These are phyloP conservation scores for Debaryomyces sp. DNA, from an alignment of 1,139 yeast genomes.

Conservation along the genomic window DNA sequence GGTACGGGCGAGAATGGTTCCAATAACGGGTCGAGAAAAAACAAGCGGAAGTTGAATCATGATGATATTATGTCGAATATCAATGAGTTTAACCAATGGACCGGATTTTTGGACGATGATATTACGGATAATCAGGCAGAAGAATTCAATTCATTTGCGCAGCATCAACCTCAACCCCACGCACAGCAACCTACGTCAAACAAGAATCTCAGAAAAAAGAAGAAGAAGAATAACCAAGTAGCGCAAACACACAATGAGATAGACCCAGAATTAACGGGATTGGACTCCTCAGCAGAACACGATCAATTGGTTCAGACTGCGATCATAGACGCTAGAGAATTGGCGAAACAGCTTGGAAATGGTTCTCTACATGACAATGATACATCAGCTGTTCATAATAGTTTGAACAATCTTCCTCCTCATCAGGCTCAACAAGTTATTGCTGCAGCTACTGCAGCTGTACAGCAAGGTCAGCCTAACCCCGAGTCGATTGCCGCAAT, in stretches of 20 bases:
- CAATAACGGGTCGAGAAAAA: constrained; percentile 16
- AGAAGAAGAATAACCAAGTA: constrained; percentile 15
- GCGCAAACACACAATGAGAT: constrained; percentile 36
- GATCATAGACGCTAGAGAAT: constrained; percentile 63
- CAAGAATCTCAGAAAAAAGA: constrained; percentile 13
- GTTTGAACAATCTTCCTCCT: constrained; percentile 22
- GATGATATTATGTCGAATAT: constrained; percentile 39
- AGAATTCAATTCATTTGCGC: constrained; percentile 13
- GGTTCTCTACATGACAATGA: constrained; percentile 20
- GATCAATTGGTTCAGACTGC: constrained; percentile 70
- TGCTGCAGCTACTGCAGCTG: constrained; percentile 29
- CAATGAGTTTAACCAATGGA: constrained; percentile 56
- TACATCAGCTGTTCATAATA: constrained; percentile 11
- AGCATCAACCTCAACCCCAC: neutral
- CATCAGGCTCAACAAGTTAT: constrained; percentile 31
- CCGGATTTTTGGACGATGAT: constrained; percentile 53
- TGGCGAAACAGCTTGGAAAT: constrained; percentile 51
- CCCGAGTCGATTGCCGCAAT: constrained; percentile 27
- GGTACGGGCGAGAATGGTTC: constrained; percentile 15
- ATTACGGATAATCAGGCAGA: constrained; percentile 17
- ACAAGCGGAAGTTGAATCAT: constrained; percentile 17
- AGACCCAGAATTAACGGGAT: constrained; percentile 61
- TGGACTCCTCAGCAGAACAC: constrained; percentile 53
- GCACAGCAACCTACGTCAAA: constrained; percentile 6
- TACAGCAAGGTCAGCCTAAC: constrained; percentile 18